These are phyloP conservation scores for Backusella parvicylindrica DNA, from an alignment of 192 early-diverging fungal genomes.

Conservation along the genomic window DNA sequence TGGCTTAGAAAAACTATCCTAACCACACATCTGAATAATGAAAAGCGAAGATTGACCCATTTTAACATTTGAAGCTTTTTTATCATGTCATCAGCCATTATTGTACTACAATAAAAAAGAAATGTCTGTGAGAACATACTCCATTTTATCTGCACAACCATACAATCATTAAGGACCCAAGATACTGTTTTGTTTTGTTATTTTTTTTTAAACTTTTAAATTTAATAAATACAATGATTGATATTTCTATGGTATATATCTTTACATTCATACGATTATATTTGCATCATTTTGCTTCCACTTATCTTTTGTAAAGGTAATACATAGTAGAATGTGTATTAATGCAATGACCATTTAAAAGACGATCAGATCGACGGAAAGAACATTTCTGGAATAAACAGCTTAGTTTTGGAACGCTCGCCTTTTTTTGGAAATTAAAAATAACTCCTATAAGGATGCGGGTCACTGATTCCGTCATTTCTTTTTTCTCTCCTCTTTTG, in stretches of 20 bases:
- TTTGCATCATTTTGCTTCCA: neutral
- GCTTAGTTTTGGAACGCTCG: neutral
- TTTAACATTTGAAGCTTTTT: neutral
- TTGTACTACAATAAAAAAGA: neutral
- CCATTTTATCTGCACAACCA: neutral
- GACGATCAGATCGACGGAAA: neutral
- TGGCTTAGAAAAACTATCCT: neutral
- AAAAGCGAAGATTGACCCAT: neutral
- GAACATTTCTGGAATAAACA: neutral
- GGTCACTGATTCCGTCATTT: neutral
- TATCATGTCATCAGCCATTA: neutral
- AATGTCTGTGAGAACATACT: neutral
- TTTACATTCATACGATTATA: neutral
- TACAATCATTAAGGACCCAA: neutral
- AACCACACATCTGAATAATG: neutral
- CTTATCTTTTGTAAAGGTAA: neutral
- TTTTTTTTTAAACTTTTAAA: neutral
- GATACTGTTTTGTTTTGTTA: neutral
- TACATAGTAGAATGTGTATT: neutral
- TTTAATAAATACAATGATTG: neutral
- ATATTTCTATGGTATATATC: neutral
- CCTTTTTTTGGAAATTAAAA: neutral
- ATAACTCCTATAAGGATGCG: neutral
- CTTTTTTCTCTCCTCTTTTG: neutral
- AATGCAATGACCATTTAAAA: neutral